phyloP scores from a whole-genome alignment of 768 basidiomycete genomes.

The Boletus vermiculosoides region DNA sequence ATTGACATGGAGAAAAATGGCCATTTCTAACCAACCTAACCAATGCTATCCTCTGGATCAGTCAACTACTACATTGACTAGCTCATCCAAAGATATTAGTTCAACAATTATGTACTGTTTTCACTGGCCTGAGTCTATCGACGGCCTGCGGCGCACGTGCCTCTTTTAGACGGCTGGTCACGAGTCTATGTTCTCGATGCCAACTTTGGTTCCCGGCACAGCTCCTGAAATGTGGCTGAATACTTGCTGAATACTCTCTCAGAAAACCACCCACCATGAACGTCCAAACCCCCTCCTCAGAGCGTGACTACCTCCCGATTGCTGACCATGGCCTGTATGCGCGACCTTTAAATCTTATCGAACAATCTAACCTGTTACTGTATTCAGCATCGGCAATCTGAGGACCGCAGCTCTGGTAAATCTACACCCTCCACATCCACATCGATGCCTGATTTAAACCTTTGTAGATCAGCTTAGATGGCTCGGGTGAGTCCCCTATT shows the following conservation, averaged over 20 bases:
- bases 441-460: slow-evolving; percentile 3
- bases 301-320: slow-evolving; percentile 71
- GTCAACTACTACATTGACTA: too few relatives aligned
- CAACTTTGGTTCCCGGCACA: slow-evolving; percentile 7
- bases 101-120: too few relatives aligned
- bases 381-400: slow-evolving; percentile 72
- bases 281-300: slow-evolving; percentile 46
- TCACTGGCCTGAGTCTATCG: too few relatives aligned
- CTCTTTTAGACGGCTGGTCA: too few relatives aligned
- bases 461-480: slow-evolving; percentile 67
- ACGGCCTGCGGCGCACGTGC: too few relatives aligned
- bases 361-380: slow-evolving; percentile 7
- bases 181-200: too few relatives aligned
- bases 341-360: not conserved
- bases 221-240: not conserved
- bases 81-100: too few relatives aligned
- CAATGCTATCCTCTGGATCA: too few relatives aligned
- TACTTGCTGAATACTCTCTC: not conserved
- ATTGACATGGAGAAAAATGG: too few relatives aligned
- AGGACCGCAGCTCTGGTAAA: slow-evolving; percentile 73
- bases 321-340: slow-evolving; percentile 79
- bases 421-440: slow-evolving; percentile 1
- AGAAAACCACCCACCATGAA: slow-evolving; percentile 38
- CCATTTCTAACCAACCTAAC: too few relatives aligned
- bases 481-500: slow-evolving; percentile 57